Conservation (phyloP, 768 basidiomycete genomes). For the Rhodotorula sphaerocarpa region DNA sequence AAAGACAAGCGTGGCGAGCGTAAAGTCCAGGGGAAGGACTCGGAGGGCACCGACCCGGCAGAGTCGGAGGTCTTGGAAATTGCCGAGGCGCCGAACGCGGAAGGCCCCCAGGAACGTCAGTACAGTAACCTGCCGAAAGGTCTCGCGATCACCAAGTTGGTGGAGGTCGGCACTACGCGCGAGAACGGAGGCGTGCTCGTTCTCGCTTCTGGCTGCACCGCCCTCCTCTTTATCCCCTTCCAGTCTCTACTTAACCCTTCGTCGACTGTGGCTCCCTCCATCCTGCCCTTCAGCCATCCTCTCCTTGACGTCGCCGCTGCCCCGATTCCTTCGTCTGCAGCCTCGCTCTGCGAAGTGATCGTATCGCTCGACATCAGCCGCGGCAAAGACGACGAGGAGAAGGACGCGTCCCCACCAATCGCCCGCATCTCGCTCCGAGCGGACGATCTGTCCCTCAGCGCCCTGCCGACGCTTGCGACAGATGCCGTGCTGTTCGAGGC, state of each 20-base stretch:
- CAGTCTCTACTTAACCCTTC: background rate
- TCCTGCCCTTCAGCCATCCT: conserved; percentile 19
- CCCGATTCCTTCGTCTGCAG: background rate
- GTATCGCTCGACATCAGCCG: conserved; percentile 20
- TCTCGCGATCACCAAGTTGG: conserved; percentile 29
- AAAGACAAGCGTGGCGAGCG: conserved; percentile 22
- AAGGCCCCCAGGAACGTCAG: too few species aligned
- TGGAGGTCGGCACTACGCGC: conserved; percentile 15
- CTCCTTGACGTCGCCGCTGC: conserved; percentile 23
- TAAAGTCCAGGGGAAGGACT: background rate
- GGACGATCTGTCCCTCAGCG: background rate
- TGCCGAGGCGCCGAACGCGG: too few species aligned
- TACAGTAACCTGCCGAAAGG: conserved; percentile 20
- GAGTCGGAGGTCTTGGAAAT: background rate
- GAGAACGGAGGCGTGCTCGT: conserved; percentile 25
- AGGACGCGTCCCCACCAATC: background rate
- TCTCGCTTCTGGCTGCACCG: conserved; percentile 26
- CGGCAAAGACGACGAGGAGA: too few species aligned
- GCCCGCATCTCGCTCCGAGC: background rate
- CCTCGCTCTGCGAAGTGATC: conserved; percentile 17
- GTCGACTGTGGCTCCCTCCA: background rate
- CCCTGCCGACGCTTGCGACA: conserved; percentile 5
- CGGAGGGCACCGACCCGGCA: background rate
- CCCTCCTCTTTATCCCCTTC: conserved; percentile 29
- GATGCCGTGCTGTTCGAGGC: conserved; percentile 3